A percentile compares a stretch with the other conserved stretches of the same genome.
These are phyloP conservation scores for Alternaria sp. DNA, from an alignment of 2,329 filamentous ascomycete genomes.

Conservation along the genomic window DNA sequence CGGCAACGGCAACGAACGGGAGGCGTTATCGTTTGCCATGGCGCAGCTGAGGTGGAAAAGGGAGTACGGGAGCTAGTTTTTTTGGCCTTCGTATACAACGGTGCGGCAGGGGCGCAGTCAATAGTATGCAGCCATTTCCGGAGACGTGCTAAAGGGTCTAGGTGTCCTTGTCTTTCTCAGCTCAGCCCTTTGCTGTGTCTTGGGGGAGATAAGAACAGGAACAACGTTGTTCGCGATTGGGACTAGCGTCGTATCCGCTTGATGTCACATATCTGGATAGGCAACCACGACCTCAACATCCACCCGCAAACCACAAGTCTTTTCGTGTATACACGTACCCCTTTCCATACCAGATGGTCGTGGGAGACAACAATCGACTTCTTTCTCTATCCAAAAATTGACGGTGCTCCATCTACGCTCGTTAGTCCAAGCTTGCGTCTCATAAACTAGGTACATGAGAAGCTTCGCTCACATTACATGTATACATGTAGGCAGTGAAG, in stretches of 20 bases:
- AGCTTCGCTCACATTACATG: background rate
- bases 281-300: background rate
- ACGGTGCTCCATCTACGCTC: background rate
- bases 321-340: background rate
- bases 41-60: conserved; percentile 1
- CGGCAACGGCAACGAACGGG: background rate
- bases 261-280: background rate
- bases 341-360: background rate
- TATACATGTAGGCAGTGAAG: background rate
- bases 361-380: background rate
- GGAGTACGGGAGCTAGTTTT: background rate
- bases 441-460: background rate
- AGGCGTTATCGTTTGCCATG: background rate
- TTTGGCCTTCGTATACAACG: background rate
- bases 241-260: background rate
- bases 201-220: background rate
- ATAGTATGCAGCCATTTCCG: background rate
- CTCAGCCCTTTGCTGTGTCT: background rate
- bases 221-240: background rate
- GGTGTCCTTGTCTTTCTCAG: background rate
- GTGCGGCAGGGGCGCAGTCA: background rate
- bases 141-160: background rate
- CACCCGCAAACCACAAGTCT: background rate
- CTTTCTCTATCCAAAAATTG: background rate
- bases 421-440: background rate